A percentile compares a stretch with the other conserved stretches of the same genome.
Evolutionary conservation across 2,329 filamentous ascomycete species (phyloP).

Genomic region (Aspergillus thermomutatus): DNA sequence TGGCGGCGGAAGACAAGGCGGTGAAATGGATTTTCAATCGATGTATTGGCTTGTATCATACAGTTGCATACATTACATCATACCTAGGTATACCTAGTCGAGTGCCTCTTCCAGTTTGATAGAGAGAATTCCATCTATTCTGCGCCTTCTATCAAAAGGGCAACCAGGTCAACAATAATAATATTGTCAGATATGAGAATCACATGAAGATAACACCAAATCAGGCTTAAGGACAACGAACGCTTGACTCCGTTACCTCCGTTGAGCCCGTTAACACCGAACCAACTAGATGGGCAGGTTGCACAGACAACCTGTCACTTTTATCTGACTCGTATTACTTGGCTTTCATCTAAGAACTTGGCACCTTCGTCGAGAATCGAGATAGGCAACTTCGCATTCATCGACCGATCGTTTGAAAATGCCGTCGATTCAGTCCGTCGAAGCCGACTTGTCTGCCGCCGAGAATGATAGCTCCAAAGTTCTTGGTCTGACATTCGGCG

Average conservation of each 20-base stretch:
- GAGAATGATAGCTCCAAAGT: slow-evolving; percentile 32
- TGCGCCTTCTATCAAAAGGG: background rate
- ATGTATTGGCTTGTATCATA: slow-evolving; percentile 1
- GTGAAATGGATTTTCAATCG: background rate
- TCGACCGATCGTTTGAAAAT: background rate
- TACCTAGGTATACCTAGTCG: background rate
- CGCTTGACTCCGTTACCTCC: background rate
- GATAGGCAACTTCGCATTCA: background rate
- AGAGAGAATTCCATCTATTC: too few relatives aligned
- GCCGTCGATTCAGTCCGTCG: background rate
- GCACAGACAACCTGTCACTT: background rate
- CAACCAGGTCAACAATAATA: background rate
- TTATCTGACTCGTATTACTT: background rate
- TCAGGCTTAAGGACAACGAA: background rate
- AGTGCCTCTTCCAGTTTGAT: too few relatives aligned
- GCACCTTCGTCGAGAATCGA: background rate
- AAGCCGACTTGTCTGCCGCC: slow-evolving; percentile 21
- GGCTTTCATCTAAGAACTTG: background rate
- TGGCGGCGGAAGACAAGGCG: slow-evolving; percentile 5
- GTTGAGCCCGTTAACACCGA: background rate
- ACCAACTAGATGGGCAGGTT: background rate
- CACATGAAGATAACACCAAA: background rate
- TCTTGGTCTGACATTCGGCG: slow-evolving; percentile 29
- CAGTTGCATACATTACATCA: background rate
- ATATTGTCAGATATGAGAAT: background rate